Evolutionary conservation across 2,329 filamentous ascomycete genomes (phyloP).

Genomic region (Sarocladiaceae sp.): DNA sequence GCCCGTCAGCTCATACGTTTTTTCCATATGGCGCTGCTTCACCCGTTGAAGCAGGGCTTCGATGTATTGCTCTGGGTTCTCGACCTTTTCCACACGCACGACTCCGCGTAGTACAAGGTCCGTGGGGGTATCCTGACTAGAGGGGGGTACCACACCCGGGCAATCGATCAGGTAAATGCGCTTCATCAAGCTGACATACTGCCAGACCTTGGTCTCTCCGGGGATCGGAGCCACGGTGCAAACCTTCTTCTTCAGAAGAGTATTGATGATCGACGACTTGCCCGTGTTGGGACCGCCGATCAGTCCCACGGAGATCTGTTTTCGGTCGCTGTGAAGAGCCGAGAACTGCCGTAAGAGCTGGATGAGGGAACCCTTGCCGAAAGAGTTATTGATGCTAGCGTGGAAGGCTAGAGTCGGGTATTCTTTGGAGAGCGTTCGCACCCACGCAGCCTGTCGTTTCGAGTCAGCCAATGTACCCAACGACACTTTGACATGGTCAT

Average conservation of each 20-base stretch:
- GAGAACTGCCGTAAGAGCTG: constrained; percentile 90
- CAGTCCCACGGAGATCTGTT: constrained; percentile 89
- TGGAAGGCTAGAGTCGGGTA: constrained; percentile 94
- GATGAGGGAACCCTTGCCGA: constrained; percentile 92
- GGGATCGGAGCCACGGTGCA: constrained; percentile 91
- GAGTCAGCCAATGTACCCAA: constrained; percentile 17
- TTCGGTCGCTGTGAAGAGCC: constrained; percentile 78
- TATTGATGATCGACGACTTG: constrained; percentile 97
- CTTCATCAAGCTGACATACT: constrained; percentile 94
- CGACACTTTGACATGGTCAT: not conserved
- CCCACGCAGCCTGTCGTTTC: constrained; percentile 73
- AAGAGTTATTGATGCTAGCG: constrained; percentile 89
- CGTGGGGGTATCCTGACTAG: constrained; percentile 72
- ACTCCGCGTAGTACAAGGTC: constrained; percentile 88
- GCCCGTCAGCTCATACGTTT: constrained; percentile 82
- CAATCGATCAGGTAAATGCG: constrained; percentile 88
- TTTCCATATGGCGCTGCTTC: constrained; percentile 80
- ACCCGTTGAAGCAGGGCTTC: constrained; percentile 72
- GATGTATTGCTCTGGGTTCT: constrained; percentile 95
- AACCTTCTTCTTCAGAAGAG: constrained; percentile 87
- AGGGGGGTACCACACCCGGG: constrained; percentile 91
- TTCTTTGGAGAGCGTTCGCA: constrained; percentile 79
- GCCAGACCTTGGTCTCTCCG: constrained; percentile 96
- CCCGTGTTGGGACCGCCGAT: constrained; percentile 79
- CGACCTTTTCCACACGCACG: constrained; percentile 90